These are phyloP conservation scores for Botrytis fragariae DNA, from an alignment of 2,329 filamentous ascomycete genomes.

Conservation along the genomic window DNA sequence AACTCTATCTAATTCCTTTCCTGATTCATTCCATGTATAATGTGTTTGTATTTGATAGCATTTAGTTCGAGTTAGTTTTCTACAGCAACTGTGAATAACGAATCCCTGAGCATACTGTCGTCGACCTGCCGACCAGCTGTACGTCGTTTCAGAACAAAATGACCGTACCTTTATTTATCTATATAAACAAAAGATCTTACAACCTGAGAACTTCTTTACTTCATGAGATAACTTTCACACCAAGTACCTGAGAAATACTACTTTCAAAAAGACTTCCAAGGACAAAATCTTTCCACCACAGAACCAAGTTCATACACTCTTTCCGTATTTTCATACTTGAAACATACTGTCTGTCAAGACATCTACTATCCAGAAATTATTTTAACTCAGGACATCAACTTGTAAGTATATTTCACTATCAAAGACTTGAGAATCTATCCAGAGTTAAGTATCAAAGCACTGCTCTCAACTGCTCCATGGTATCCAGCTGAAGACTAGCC, in stretches of 20 bases:
- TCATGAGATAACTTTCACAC: neutral
- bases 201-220: neutral
- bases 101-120: neutral
- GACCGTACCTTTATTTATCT: neutral
- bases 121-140: neutral
- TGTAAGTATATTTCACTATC: neutral
- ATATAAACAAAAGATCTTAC: neutral
- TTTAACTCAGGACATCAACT: neutral
- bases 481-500: neutral
- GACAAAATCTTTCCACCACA: neutral
- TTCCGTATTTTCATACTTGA: neutral
- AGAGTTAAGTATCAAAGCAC: neutral
- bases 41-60: neutral
- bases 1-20: neutral
- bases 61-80: neutral
- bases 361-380: neutral
- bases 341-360: neutral
- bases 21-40: neutral
- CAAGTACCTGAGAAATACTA: neutral
- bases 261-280: neutral
- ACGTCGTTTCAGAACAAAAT: neutral
- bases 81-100: neutral
- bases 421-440: neutral
- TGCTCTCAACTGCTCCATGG: neutral
- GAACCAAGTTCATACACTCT: no score